Evolutionary conservation across 2,329 filamentous ascomycete species (phyloP), one percentile per base, ranked within the genome.

Genomic region (Epichloe amarillans): DNA sequence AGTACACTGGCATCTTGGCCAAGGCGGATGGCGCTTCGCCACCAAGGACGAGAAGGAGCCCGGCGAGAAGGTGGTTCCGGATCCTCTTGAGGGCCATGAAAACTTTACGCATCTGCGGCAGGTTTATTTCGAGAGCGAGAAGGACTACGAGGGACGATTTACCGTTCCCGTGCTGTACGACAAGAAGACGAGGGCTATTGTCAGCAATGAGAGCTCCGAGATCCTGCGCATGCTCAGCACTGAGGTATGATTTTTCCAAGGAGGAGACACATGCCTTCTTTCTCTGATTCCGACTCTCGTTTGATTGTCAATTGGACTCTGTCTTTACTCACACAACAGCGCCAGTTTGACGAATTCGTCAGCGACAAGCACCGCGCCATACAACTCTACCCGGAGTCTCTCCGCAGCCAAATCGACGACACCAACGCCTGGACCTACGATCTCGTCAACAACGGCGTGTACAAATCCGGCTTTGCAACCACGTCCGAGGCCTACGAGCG

Each of bases 151-250:
- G 2, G 89, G 86, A 1, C 79, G 90, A 12, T 95, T 90, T 66
- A 95, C 90, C 0, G 90, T 96, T 15, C 90, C 90, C 0, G 84
- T 88, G 3, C 74, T 96, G 50, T 94, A 85, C 70, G 88, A 95
- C 69, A 88, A 80, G 69, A 82, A 84, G 70, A 69, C 72, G 49
- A 77, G 82, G 60, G 78, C 72, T 36, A 94, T 95, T 61, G 89
- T 95, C 55, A 93, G 77, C 77, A 96, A 96, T 58, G 90, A 95
- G 75, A 88, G 85, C 66, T 83, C 83, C 57, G 90, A 96, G 71
- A 95, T 96, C 64, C 82, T 95, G 65, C 83, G 90, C 63, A 95
- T 95, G 86, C 73, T 96, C 54, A 86, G 86, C 63, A 76, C 75
- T 41, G 86, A 81, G 61, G 88, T 88, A 49, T 17, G 62, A 4